Evolutionary conservation across 2,329 filamentous ascomycete genomes (phyloP), one percentile per base, ranked within the genome.

Genomic region (Daldinia sp.): DNA sequence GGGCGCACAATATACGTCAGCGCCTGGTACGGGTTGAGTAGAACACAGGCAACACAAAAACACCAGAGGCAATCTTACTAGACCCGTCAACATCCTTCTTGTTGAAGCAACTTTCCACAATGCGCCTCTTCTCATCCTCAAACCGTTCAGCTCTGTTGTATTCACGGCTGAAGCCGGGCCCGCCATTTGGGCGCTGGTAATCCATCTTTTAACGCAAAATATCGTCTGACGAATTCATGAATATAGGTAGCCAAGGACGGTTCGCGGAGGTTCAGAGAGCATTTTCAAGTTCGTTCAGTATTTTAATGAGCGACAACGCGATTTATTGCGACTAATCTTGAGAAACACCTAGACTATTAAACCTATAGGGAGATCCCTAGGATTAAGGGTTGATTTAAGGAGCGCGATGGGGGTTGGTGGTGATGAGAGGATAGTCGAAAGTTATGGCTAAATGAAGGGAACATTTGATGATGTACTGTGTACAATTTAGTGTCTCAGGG

Each of bases 101-200:
- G 80, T 85, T 88, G 84, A 98, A 99, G 83, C 94, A 98, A 81
- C 93, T 97, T 71, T 97, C 92, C 72, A 97, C 91, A 76, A 99
- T 98, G 79, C 96, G 90, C 79, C 89, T 88, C 86, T 98, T 97
- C 86, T 99, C 96, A 78, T 98, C 94, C 81, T 99, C 96, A 80
- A 98, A 99, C 75, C 89, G 89, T 83, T 97, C 93, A 62, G 95
- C 95, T 74, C 82, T 78, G 63, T 67, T 81, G 73, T 78, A 74
- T 50, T 82, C 81, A 68, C 80, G 80, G 72, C 78, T 75, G 65
- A 74, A 78, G 61, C 69, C 70, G 67, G 74, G 74, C 68, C 77
- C 70, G 74, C 76, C 78, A 77, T 80, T 76, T 60, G 72, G 74
- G 58, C 75, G 74, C 50, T 70, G 68, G 46, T 58, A 50, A 66